These are phyloP conservation scores for Beauveria sp. DNA, from an alignment of 2,329 filamentous ascomycete species.

Conservation along the genomic window DNA sequence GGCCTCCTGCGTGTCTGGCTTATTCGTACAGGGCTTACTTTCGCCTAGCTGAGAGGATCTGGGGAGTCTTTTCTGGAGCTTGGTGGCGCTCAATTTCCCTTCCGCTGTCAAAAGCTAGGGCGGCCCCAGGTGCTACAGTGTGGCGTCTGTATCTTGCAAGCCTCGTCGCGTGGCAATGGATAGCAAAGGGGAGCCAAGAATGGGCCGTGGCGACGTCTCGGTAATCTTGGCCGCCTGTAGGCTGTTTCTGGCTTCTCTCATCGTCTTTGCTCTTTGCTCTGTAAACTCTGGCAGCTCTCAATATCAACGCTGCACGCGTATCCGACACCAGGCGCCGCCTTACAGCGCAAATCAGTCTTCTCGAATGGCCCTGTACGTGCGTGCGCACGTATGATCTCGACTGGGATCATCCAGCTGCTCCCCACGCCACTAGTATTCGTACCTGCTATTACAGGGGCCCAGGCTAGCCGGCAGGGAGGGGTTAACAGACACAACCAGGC, in stretches of 20 bases:
- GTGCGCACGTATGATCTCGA: neutral
- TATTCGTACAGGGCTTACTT: conserved; percentile 5
- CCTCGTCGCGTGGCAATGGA: conserved; percentile 12
- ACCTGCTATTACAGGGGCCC: neutral
- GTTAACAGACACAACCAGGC: neutral
- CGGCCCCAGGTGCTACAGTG: conserved; percentile 3
- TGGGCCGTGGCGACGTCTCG: conserved; percentile 9
- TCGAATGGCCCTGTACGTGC: neutral
- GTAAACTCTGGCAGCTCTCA: neutral
- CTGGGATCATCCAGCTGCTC: neutral
- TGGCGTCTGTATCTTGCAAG: conserved; percentile 10
- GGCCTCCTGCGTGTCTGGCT: conserved; percentile 1
- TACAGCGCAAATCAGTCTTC: neutral
- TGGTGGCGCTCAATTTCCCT: neutral
- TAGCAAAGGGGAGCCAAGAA: conserved; percentile 1
- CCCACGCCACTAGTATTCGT: neutral
- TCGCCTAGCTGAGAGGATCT: conserved; percentile 4
- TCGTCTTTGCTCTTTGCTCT: neutral
- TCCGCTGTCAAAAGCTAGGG: conserved; percentile 5
- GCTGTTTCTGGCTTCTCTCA: neutral
- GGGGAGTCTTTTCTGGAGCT: neutral
- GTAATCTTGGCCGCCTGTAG: neutral
- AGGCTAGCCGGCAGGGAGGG: neutral
- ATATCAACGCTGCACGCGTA: neutral
- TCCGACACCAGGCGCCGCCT: neutral